Conservation (phyloP, 495 filamentous ascomycete genomes). For the Xylaria nigripes region DNA sequence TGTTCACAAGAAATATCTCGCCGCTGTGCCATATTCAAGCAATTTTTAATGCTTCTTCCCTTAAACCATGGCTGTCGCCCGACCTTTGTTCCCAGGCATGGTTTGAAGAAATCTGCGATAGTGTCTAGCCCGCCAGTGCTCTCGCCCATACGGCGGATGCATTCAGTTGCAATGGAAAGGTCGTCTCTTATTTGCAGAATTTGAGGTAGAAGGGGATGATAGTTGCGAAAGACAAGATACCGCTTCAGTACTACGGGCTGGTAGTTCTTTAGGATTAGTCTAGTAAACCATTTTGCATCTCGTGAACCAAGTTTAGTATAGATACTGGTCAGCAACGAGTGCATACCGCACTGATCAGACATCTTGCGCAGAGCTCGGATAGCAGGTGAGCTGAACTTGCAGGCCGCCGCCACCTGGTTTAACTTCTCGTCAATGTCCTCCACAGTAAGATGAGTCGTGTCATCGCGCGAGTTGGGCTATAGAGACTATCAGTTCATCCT, state of each 20-base stretch:
- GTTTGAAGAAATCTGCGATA: slow-evolving; percentile 41
- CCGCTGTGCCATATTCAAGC: slow-evolving; percentile 50
- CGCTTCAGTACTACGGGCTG: slow-evolving; percentile 48
- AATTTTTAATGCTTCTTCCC: slow-evolving; percentile 69
- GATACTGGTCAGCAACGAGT: slow-evolving; percentile 43
- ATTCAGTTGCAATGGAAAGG: slow-evolving; percentile 27
- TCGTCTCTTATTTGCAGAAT: slow-evolving; percentile 60
- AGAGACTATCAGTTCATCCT: background rate
- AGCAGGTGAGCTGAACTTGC: slow-evolving; percentile 58
- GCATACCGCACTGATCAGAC: slow-evolving; percentile 33
- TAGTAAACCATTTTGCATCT: slow-evolving; percentile 84
- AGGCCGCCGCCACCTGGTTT: slow-evolving; percentile 53
- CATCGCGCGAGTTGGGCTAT: slow-evolving; percentile 34
- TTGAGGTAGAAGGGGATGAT: slow-evolving; percentile 51
- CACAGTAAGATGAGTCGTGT: slow-evolving; percentile 43
- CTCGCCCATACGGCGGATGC: slow-evolving; percentile 20
- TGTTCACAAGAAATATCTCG: slow-evolving; percentile 64
- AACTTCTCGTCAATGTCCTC: slow-evolving; percentile 68
- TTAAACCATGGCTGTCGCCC: slow-evolving; percentile 65
- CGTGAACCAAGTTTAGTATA: slow-evolving; percentile 55
- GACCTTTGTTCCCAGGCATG: slow-evolving; percentile 63
- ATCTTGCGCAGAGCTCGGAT: slow-evolving; percentile 36
- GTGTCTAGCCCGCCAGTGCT: slow-evolving; percentile 7
- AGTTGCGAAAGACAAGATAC: slow-evolving; percentile 37
- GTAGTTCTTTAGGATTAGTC: slow-evolving; percentile 71